Evolutionary conservation across 768 basidiomycete genomes (phyloP), one percentile per base, ranked within the genome.

Genomic region (Leccinum rimulosum): DNA sequence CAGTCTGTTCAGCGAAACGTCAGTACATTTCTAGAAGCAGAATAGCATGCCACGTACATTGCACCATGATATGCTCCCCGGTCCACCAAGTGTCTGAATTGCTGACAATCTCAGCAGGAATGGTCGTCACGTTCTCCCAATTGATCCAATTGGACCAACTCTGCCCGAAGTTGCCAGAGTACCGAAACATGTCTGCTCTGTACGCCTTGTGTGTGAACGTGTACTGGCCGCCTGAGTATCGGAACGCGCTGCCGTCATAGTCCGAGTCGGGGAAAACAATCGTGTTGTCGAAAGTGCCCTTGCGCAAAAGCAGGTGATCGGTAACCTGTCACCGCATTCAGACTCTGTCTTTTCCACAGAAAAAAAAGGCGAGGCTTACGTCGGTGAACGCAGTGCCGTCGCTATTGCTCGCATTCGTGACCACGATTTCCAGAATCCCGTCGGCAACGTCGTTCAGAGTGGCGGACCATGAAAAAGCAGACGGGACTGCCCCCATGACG

Each of bases 221-320:
- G 71, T 89, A 95, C 61, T 86, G 76, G 56, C 84, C 86, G 59
- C 84, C 75, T 9, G 83, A 79, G 54, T 80, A 76, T 17, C 78
- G 77, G 69, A 91, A 84, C 0, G 85, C 79, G 52, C 72, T 73
- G 19, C 73, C 78, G 70, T 89, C 86, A 70, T 93, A 95, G 68
- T 95, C 93, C 43, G 84, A 82, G 22, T 82, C 79, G 0, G 92
- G 91, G 80, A 89, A 95, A n/a, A 97, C 86, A 79, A 97, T 87
- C n/a, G 88, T 81, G 67, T 97, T 96, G 66, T 82, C 72, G 3
- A 81, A 60, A 14, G 79, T 66, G 43, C 95, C 95, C 73, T 95
- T 95, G 65, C 95, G 84, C 57, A 96, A 63, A 36, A 96, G 72
- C 31, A 96, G 76, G 67, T 87, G 89, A 71, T 96, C 94, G 38